Evolutionary conservation across 345 rosid species (phyloP).

Genomic region (Viola odorata): DNA sequence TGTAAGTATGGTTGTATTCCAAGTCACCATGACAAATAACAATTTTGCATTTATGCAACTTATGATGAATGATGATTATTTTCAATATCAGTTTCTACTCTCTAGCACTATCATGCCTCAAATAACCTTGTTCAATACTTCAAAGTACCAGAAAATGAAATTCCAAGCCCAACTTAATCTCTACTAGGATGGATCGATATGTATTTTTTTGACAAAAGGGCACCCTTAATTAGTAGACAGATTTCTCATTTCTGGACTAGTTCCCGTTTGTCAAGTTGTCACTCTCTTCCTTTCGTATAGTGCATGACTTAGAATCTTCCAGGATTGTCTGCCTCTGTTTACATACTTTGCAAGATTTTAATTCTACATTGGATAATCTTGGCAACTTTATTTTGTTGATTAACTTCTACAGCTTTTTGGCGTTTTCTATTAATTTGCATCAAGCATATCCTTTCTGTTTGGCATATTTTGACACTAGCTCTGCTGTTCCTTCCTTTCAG

Average conservation of each 20-base stretch:
- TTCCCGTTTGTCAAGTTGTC: not conserved
- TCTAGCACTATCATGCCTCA: not conserved
- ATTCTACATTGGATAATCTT: not conserved
- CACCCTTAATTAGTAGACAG: not conserved
- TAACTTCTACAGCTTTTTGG: no score
- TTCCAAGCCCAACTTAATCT: not conserved
- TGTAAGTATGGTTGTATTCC: constrained; percentile 36
- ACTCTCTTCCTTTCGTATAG: not conserved
- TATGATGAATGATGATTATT: no score
- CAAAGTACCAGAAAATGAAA: not conserved
- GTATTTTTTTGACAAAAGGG: not conserved
- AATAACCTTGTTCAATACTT: not conserved
- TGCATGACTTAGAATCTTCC: not conserved
- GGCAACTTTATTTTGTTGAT: no score
- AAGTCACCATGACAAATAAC: not conserved
- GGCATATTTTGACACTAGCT: no score
- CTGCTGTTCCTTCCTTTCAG: constrained; percentile 27
- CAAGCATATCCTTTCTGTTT: no score
- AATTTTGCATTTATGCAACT: not conserved
- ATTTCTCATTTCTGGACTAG: not conserved
- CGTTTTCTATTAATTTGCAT: no score
- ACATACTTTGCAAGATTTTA: not conserved
- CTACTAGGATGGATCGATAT: not conserved
- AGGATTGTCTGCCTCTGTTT: not conserved
- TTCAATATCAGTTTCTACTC: no score